These are phyloP conservation scores for Giardia muris DNA, from an alignment of 208 protist genomes.

Conservation along the genomic window DNA sequence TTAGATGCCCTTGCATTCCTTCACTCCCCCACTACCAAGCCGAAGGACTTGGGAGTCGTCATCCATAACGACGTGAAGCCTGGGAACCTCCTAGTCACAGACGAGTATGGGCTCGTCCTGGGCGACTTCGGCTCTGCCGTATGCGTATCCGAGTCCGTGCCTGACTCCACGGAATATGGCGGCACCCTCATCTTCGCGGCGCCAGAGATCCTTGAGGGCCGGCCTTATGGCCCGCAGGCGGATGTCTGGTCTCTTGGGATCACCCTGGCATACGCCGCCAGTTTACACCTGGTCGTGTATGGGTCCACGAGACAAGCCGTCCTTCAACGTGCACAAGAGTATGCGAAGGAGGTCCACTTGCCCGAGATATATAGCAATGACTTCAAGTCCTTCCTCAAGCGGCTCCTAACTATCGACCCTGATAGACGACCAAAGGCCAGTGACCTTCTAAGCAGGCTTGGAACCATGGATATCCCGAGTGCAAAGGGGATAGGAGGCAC, in stretches of 20 bases:
- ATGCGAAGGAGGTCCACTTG: not conserved
- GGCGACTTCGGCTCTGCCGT: not conserved
- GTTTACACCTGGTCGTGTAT: not conserved
- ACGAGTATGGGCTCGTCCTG: not conserved
- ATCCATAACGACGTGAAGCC: not conserved
- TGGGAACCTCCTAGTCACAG: not conserved
- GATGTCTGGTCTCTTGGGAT: not conserved
- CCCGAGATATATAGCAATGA: not conserved
- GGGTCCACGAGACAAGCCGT: not conserved
- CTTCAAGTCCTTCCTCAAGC: not conserved
- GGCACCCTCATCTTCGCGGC: not conserved
- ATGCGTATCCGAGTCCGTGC: not conserved
- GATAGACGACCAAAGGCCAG: not conserved
- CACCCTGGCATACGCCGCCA: not conserved
- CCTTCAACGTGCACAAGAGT: not conserved
- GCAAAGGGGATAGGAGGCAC: not conserved
- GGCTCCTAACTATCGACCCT: not conserved
- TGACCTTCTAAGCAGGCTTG: not conserved
- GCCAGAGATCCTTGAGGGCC: not conserved
- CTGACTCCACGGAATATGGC: not conserved
- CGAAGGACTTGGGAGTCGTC: too few species aligned
- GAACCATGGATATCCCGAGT: not conserved
- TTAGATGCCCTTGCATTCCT: not conserved
- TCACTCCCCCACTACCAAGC: not conserved
- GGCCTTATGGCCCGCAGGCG: not conserved